These are phyloP conservation scores for Eucalyptus sideroxylon DNA, from an alignment of 345 rosid genomes.

Conservation along the genomic window DNA sequence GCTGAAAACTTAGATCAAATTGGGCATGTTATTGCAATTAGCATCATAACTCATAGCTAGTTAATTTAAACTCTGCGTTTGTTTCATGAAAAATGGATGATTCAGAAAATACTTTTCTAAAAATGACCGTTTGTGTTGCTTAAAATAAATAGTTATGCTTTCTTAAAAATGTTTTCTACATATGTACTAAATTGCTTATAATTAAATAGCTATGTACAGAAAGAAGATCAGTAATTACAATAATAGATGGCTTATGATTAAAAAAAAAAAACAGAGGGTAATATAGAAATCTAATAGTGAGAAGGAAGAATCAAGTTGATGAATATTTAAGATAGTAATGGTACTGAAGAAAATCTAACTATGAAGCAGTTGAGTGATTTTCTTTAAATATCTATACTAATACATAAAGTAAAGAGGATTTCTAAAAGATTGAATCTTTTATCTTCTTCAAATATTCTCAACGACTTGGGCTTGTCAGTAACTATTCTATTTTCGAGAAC, in stretches of 20 bases:
- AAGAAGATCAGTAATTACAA: too few species aligned
- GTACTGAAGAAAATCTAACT: background rate
- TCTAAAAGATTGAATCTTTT: background rate
- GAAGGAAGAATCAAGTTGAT: background rate
- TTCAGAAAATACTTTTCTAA: too few species aligned
- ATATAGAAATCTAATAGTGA: too few species aligned
- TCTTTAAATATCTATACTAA: background rate
- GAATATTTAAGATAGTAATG: background rate
- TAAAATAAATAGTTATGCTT: too few species aligned
- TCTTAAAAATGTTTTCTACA: too few species aligned
- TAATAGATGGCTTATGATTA: too few species aligned
- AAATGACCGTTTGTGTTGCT: rapidly evolving
- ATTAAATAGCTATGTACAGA: too few species aligned
- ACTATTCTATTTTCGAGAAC: rapidly evolving
- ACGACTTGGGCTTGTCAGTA: rapidly evolving
- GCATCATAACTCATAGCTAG: too few species aligned
- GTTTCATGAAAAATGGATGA: too few species aligned
- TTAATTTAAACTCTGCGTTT: too few species aligned
- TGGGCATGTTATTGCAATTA: too few species aligned
- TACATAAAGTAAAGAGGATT: background rate
- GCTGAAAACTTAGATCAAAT: rapidly evolving
- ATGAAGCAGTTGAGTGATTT: background rate
- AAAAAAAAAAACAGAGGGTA: rapidly evolving
- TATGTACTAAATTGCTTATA: too few species aligned
- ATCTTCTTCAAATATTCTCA: background rate